Conservation (phyloP, 305 asterid genomes). For the Plantago coronopus region DNA sequence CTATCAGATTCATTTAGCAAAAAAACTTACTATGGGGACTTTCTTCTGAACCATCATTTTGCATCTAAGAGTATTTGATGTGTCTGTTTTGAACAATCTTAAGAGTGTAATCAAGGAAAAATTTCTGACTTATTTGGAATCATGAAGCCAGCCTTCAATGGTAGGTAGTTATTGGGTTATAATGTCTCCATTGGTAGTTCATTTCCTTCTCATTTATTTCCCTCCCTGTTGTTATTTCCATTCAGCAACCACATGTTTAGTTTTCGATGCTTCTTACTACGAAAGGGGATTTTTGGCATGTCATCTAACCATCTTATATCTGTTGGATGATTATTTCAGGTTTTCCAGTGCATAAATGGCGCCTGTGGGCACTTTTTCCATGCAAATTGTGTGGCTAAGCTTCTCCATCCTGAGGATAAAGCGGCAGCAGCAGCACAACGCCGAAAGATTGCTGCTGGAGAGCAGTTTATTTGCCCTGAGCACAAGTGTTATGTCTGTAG, state of each 20-base stretch:
- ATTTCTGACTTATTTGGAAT: too few species aligned
- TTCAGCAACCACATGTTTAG: not conserved
- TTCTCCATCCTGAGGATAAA: constrained; percentile 49
- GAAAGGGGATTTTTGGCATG: not conserved
- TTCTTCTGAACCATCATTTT: not conserved
- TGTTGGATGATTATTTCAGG: constrained; percentile 38
- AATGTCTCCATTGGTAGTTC: too few species aligned
- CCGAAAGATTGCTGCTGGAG: constrained; percentile 53
- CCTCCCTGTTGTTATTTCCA: too few species aligned
- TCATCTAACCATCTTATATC: constrained; percentile 6
- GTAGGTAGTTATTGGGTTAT: too few species aligned
- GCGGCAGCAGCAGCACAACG: constrained; percentile 39
- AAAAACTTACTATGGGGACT: not conserved
- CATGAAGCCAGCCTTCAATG: too few species aligned
- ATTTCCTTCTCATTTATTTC: too few species aligned
- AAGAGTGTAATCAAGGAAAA: too few species aligned
- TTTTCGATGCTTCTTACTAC: not conserved
- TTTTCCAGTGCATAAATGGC: constrained; percentile 69
- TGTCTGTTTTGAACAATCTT: too few species aligned
- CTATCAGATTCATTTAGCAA: too few species aligned
- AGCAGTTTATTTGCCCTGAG: constrained; percentile 62
- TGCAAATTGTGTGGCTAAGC: constrained; percentile 64
- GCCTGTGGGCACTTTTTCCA: constrained; percentile 79
- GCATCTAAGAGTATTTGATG: too few species aligned
- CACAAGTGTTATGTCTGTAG: constrained; percentile 66